phyloP scores from a whole-genome alignment of 495 filamentous ascomycete genomes.

The Parathielavia hyrcaniae region DNA sequence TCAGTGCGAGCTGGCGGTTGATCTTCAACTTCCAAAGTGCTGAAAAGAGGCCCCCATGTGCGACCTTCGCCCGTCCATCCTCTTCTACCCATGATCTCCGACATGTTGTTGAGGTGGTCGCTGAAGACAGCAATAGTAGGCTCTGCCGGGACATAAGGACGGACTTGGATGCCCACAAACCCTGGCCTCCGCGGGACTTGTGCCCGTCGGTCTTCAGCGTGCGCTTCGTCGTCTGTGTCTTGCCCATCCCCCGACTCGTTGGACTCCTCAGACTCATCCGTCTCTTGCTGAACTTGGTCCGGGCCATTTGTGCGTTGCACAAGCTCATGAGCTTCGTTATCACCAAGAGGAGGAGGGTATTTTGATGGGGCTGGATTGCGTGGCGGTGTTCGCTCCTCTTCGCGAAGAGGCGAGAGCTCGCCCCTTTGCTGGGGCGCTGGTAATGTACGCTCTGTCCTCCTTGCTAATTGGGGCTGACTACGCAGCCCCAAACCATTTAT shows the following conservation, averaged over 20 bases:
- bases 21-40: neutral
- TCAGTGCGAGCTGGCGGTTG: neutral
- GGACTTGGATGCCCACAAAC: neutral
- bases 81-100: slow-evolving; percentile 4
- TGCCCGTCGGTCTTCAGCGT: neutral
- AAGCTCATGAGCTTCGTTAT: neutral
- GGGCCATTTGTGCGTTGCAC: neutral
- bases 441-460: neutral
- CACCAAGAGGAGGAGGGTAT: neutral
- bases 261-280: neutral
- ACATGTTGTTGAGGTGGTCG: slow-evolving; percentile 3
- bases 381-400: neutral
- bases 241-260: neutral
- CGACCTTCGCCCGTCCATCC: slow-evolving; percentile 12
- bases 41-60: slow-evolving; percentile 1
- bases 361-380: neutral
- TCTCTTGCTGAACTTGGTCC: neutral
- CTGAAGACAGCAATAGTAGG: neutral
- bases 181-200: neutral
- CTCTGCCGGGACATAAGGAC: neutral
- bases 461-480: neutral
- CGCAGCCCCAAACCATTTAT: neutral
- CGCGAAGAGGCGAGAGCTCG: neutral
- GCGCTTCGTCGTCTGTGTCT: neutral
- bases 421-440: neutral